Evolutionary conservation across 2,329 filamentous ascomycete genomes (phyloP).

Genomic region (Fusarium pseudonygamai): DNA sequence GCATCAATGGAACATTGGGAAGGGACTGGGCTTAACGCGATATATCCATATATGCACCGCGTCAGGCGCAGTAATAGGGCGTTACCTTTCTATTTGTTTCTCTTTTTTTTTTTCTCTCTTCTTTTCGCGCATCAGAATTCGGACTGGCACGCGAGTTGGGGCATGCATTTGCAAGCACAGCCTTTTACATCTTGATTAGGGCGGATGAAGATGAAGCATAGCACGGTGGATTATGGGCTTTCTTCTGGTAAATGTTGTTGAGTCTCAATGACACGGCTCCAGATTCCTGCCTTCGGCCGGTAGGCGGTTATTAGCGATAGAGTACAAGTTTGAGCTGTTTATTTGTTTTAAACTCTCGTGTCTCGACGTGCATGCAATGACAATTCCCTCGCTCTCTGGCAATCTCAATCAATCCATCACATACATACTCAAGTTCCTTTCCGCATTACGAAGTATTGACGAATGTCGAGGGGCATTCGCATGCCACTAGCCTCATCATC

Average conservation of each 20-base stretch:
- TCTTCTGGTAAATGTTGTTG: not conserved
- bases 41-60: constrained; percentile 1
- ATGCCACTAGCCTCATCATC: not conserved
- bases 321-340: constrained; percentile 8
- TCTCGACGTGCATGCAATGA: not conserved
- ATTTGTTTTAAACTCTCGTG: not conserved
- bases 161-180: not conserved
- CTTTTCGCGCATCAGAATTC: not conserved
- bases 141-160: not conserved
- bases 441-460: not conserved
- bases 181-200: not conserved
- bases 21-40: constrained; percentile 5
- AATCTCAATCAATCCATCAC: not conserved
- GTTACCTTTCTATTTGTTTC: constrained; percentile 7
- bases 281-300: not conserved
- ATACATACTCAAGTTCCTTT: not conserved
- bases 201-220: not conserved
- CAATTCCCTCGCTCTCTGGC: not conserved
- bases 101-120: not conserved
- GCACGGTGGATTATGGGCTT: not conserved
- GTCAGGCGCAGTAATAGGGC: not conserved
- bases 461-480: not conserved
- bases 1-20: constrained; percentile 14
- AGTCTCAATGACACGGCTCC: not conserved
- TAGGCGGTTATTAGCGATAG: constrained; percentile 4